These are phyloP conservation scores for Marsdenia floribunda DNA, from an alignment of 257 asterid genomes.

Conservation along the genomic window DNA sequence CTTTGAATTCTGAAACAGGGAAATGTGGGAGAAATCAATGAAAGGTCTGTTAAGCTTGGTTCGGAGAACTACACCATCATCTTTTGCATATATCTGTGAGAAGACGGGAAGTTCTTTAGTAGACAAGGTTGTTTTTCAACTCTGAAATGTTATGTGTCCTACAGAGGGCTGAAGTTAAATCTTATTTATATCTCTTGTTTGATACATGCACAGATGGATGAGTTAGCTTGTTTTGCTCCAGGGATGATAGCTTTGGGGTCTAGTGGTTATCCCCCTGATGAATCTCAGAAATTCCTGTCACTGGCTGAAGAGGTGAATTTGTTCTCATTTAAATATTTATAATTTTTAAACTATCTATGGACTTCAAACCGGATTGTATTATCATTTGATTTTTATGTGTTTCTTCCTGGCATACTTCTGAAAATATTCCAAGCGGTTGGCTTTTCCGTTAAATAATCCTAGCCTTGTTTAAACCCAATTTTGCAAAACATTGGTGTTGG, in stretches of 20 bases:
- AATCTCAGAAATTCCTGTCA: slow-evolving; percentile 64
- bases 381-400: neutral
- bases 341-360: slow-evolving; percentile 1
- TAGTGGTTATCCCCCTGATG: slow-evolving; percentile 78
- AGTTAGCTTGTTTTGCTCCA: slow-evolving; percentile 99
- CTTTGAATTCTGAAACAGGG: slow-evolving; percentile 43
- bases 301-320: slow-evolving; percentile 87
- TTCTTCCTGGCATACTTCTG: neutral
- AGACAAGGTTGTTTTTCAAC: slow-evolving; percentile 62
- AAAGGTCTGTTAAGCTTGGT: slow-evolving; percentile 91
- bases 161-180: neutral
- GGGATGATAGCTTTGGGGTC: slow-evolving; percentile 98
- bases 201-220: slow-evolving; percentile 81
- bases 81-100: slow-evolving; percentile 86
- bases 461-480: neutral
- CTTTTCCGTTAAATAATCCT: neutral
- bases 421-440: neutral
- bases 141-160: neutral
- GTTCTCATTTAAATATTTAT: neutral
- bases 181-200: slow-evolving; percentile 18
- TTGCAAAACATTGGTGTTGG: neutral
- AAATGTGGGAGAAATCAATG: slow-evolving; percentile 99
- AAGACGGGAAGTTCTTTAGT: slow-evolving; percentile 69
- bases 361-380: neutral
- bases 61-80: slow-evolving; percentile 82